These are phyloP conservation scores for Microdochium trichocladiopsis DNA, from an alignment of 2,329 filamentous ascomycete species.

Conservation along the genomic window DNA sequence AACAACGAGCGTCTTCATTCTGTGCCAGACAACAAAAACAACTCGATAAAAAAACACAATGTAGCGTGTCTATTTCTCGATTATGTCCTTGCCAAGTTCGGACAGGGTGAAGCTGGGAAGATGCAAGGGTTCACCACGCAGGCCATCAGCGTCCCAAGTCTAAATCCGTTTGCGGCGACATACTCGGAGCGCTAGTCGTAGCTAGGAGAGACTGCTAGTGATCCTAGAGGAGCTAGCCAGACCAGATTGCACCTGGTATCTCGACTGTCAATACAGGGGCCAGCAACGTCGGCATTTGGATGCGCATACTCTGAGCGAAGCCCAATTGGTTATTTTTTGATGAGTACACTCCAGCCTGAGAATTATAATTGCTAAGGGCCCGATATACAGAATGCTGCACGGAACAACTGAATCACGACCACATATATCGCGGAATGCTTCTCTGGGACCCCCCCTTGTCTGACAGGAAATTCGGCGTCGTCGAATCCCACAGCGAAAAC, in stretches of 20 bases:
- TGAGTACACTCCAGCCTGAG: neutral
- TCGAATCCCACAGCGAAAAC: neutral
- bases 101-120: neutral
- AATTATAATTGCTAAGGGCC: neutral
- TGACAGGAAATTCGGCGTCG: neutral
- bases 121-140: neutral
- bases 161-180: neutral
- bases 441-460: neutral
- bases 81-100: neutral
- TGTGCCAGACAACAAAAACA: conserved; percentile 1
- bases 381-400: neutral
- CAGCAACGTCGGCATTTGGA: too few relatives aligned
- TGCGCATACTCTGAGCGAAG: neutral
- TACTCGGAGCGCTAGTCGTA: neutral
- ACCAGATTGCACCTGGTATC: neutral
- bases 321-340: neutral
- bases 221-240: neutral
- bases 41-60: neutral
- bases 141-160: neutral
- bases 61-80: neutral
- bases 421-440: neutral
- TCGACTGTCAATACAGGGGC: neutral
- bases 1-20: neutral
- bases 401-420: neutral
- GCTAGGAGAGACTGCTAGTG: neutral